Conservation (phyloP, 2,329 filamentous ascomycete genomes). For the Coniochaeta hoffmannii region DNA sequence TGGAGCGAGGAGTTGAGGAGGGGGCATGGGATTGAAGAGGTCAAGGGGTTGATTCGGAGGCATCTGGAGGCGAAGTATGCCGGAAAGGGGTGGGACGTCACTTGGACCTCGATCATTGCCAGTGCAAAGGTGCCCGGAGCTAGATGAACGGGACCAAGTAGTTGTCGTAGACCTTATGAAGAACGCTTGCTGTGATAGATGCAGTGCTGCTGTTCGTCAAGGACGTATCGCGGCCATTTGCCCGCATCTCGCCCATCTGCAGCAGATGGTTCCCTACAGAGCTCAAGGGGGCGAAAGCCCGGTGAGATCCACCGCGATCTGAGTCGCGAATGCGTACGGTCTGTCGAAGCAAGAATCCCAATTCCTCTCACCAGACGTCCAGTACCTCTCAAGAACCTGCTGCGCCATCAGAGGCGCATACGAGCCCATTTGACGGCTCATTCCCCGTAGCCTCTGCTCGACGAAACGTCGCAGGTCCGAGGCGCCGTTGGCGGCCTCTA, state of each 20-base stretch:
- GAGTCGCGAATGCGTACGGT: slow-evolving; percentile 20
- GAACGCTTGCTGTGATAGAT: neutral
- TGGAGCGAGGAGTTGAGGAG: slow-evolving; percentile 31
- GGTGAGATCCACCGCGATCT: slow-evolving; percentile 10
- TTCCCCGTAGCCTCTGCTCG: slow-evolving; percentile 13
- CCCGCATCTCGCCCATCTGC: neutral
- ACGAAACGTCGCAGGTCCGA: slow-evolving; percentile 19
- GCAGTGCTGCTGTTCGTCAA: neutral
- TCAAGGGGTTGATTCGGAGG: slow-evolving; percentile 24
- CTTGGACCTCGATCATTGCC: slow-evolving; percentile 22
- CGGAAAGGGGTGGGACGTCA: slow-evolving; percentile 24
- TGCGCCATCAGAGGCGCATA: slow-evolving; percentile 23
- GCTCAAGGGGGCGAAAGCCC: neutral
- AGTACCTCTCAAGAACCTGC: slow-evolving; percentile 23
- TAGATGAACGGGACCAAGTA: neutral
- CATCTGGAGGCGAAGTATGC: slow-evolving; percentile 32
- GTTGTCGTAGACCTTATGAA: neutral
- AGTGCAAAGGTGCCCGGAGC: slow-evolving; percentile 12
- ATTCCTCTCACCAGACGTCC: slow-evolving; percentile 19
- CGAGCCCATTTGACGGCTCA: slow-evolving; percentile 20
- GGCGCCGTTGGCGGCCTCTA: slow-evolving; percentile 18
- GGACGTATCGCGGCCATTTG: neutral
- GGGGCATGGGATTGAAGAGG: slow-evolving; percentile 28
- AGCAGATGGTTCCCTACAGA: neutral
- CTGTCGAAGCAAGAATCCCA: slow-evolving; percentile 32